These are phyloP conservation scores for Chenopodium suecicum DNA, from an alignment of 148 eudicot genomes.

Conservation along the genomic window DNA sequence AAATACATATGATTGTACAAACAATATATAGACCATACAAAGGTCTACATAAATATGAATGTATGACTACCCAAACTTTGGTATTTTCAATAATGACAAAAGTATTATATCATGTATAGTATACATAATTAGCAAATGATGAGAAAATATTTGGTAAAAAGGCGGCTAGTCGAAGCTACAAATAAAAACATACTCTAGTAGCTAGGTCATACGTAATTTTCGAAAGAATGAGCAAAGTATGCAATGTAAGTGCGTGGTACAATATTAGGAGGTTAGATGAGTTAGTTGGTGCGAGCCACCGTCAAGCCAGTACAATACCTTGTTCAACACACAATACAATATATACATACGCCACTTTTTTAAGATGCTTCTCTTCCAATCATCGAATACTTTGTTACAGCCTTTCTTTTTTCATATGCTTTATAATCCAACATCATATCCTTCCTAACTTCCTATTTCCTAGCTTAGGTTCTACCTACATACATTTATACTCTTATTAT, in stretches of 20 bases:
- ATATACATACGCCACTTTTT: neutral
- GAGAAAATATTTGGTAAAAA: neutral
- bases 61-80: neutral
- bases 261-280: constrained; percentile 2
- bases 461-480: neutral
- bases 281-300: constrained; percentile 16
- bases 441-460: neutral
- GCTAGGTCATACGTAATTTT: neutral
- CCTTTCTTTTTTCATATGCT: neutral
- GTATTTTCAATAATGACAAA: neutral
- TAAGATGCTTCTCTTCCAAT: constrained; percentile 30
- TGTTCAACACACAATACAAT: neutral
- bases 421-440: neutral
- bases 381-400: neutral
- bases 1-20: too few species aligned
- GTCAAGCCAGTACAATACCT: neutral
- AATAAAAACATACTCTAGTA: neutral
- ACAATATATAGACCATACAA: too few species aligned
- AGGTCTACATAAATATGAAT: neutral
- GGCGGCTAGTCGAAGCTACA: neutral
- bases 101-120: neutral
- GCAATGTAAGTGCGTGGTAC: too few species aligned
- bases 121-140: neutral
- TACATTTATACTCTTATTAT: too few species aligned
- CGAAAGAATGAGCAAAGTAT: neutral